Base-by-base conservation (phyloP, 1,139 yeast species). In the Saccharomyces uvarum region DNA sequence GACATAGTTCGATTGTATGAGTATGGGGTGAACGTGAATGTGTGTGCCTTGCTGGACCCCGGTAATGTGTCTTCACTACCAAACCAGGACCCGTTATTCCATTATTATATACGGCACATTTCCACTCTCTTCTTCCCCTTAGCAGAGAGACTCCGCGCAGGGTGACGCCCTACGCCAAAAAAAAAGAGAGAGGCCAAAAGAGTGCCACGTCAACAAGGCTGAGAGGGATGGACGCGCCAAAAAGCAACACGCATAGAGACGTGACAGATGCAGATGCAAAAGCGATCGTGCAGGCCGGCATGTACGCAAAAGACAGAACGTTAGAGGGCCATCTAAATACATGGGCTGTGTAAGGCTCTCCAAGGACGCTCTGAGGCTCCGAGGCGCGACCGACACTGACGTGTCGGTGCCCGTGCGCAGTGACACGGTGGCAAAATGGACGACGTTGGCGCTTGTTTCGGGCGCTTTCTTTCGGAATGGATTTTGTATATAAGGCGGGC, bases 1-100 rank as follows among this genome's bases (percentile, higher is more conserved):
- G 71, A 66, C 73, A 68, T 67, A 11, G 2, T 27, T 19, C 38
- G 9, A 38, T 38, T 33, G 24, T 19, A 26, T 38, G 26, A 19
- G 19, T 38, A 8, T 4, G 24, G 19, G 19, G 19, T 19, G 31
- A 38, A 38, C 2, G 24, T 38, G 24, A 24, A 19, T 19, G n/a
- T 38, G 13, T 2, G 16, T 9, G 26, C 21, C 24, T 38, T 38
- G n/a, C n/a, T 16, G 19, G 44, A 16, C 26, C 6, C 19, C 13
- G 19, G 26, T 0, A 16, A 16, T 8, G 24, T 16, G 3, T 38
- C 44, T 38, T 38, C 44, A 9, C 14, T 19, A 19, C 4, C 9
- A 3, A 2, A 38, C 21, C 4, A 11, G n/a, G 26, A 16, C n/a
- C 8, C 16, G 19, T 14, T 33, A n/a, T 33, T n/a, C 19, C 41